Evolutionary conservation across 108 stramenopile genomes (phyloP).

Genomic region (Skeletonema marinoi): DNA sequence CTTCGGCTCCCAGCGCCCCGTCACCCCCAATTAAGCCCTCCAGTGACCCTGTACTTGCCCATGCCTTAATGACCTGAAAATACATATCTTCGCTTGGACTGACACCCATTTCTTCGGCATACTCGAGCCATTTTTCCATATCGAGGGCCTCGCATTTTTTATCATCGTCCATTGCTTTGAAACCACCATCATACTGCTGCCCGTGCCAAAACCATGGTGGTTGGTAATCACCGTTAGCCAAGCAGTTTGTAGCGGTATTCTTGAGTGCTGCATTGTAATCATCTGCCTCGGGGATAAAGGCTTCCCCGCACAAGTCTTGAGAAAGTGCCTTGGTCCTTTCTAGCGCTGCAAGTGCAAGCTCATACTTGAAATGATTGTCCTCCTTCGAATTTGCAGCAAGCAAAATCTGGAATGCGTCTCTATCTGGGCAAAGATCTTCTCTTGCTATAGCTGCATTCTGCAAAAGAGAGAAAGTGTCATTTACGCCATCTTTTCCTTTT

Average conservation of each 20-base stretch:
- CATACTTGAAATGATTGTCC: conserved; percentile 46
- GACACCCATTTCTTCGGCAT: conserved; percentile 48
- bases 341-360: conserved; percentile 49
- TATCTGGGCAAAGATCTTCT: conserved; percentile 19
- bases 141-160: conserved; percentile 45
- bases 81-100: conserved; percentile 65
- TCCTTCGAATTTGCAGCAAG: conserved; percentile 28
- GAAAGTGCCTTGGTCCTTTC: conserved; percentile 46
- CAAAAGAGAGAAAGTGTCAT: conserved; percentile 40
- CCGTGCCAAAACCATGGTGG: conserved; percentile 50
- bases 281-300: conserved; percentile 46
- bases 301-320: conserved; percentile 13
- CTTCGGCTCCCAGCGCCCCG: not conserved
- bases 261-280: conserved; percentile 72
- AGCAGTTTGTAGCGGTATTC: not conserved
- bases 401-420: conserved; percentile 35
- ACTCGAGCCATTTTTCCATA: conserved; percentile 58
- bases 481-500: conserved; percentile 29
- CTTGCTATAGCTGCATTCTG: conserved; percentile 19
- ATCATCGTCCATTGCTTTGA: conserved; percentile 28
- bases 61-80: conserved; percentile 77
- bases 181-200: conserved; percentile 41
- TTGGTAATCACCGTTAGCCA: conserved; percentile 28
- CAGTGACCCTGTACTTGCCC: conserved; percentile 64
- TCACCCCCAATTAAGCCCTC: conserved; percentile 65